Conservation (phyloP, 1,284 basidiomycete genomes). For the Ganoderma lucidum region DNA sequence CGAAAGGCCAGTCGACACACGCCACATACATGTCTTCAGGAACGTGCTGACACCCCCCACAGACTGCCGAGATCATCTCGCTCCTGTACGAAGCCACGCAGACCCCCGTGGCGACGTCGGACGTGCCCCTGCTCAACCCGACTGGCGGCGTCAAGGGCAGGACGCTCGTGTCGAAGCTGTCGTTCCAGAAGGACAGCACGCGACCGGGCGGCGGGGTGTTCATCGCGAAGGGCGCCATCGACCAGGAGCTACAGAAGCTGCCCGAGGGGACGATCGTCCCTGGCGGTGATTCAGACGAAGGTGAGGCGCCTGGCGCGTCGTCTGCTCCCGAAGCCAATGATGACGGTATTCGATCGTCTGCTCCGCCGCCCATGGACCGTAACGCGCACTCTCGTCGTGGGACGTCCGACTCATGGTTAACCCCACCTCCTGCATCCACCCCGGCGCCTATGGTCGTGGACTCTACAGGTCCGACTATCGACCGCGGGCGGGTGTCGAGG, state of each 20-base stretch:
- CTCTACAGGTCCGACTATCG: conserved; percentile 27
- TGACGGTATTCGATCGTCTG: conserved; percentile 41
- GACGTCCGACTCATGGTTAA: conserved; percentile 1
- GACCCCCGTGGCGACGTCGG: conserved; percentile 65
- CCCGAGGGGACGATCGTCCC: conserved; percentile 26
- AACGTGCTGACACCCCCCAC: conserved; percentile 39
- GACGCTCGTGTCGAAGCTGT: conserved; percentile 60
- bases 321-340: conserved; percentile 32
- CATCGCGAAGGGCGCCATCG: conserved; percentile 67
- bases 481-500: conserved; percentile 6
- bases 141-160: conserved; percentile 75
- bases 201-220: conserved; percentile 88
- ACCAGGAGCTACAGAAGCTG: conserved; percentile 53
- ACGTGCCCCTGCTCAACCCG: conserved; percentile 73
- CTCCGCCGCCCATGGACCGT: conserved; percentile 23
- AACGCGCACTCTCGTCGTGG: conserved; percentile 9
- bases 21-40: conserved; percentile 32
- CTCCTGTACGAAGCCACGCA: conserved; percentile 92
- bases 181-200: conserved; percentile 78
- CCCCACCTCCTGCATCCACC: conserved; percentile 13
- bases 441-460: conserved; percentile 28
- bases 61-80: conserved; percentile 94
- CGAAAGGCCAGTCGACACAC: conserved; percentile 70
- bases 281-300: conserved; percentile 45
- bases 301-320: conserved; percentile 51